These are phyloP conservation scores for Dillenia suffruticosa DNA, from an alignment of 164 flowering plant species.

Conservation along the genomic window DNA sequence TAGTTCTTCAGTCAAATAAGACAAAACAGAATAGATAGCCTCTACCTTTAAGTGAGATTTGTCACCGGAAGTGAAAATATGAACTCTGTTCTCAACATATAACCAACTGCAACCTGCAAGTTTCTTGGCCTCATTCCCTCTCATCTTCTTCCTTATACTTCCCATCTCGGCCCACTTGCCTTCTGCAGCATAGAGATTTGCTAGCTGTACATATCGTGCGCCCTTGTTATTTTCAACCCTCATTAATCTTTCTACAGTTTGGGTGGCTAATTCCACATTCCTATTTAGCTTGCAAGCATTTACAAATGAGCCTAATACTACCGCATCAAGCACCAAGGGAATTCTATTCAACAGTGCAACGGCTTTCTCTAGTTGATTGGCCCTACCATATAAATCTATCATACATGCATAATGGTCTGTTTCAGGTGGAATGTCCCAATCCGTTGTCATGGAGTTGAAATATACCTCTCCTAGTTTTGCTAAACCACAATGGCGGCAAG, in stretches of 20 bases:
- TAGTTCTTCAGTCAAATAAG: constrained; percentile 36
- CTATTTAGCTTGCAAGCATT: constrained; percentile 58
- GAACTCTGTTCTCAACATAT: constrained; percentile 38
- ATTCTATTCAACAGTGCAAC: constrained; percentile 40
- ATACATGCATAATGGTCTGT: constrained; percentile 80
- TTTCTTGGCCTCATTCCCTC: constrained; percentile 52
- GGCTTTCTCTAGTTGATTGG: constrained; percentile 53
- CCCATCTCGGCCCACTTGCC: constrained; percentile 75
- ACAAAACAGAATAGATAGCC: constrained; percentile 43
- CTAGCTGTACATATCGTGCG: constrained; percentile 77
- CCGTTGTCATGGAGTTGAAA: constrained; percentile 55
- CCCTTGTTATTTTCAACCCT: constrained; percentile 47
- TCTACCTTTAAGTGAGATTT: constrained; percentile 42
- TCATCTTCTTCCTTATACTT: constrained; percentile 75
- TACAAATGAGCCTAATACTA: constrained; percentile 55
- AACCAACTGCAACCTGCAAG: constrained; percentile 86
- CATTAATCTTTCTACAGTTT: constrained; percentile 50
- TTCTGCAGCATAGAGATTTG: constrained; percentile 75
- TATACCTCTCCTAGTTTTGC: constrained; percentile 59
- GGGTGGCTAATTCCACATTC: constrained; percentile 40
- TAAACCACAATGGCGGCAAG: constrained; percentile 70
- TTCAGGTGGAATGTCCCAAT: constrained; percentile 51
- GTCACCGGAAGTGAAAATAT: constrained; percentile 58
- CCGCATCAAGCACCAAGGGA: constrained; percentile 48
- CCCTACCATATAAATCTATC: constrained; percentile 79